Base-by-base conservation (phyloP, 1,284 basidiomycete species). In the Grifola frondosa region DNA sequence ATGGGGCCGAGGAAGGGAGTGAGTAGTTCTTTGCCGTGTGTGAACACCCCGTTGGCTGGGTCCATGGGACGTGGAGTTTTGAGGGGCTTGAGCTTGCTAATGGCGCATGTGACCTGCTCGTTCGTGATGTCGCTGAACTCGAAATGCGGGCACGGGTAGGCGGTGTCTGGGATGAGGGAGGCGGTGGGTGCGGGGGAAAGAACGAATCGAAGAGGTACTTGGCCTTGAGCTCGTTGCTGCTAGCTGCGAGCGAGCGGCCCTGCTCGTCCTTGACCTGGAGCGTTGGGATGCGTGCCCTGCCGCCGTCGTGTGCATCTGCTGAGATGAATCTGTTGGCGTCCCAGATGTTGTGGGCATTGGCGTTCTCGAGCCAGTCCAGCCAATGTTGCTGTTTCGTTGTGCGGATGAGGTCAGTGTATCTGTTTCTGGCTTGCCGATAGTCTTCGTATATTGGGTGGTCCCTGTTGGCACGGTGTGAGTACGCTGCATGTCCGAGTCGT, bases 21-120 rank as follows among this genome's bases (percentile, higher is more conserved):
- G 0, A 74, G 46, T 0, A 59, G 12, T 13, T 62, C 51, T 1
- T 34, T 30, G 26, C 51, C 59, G 4, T 64, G 23, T 13, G 42
- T 61, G 25, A 65, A 51, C 2, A 70, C 64, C 4, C 54, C 48
- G 42, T 73, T 74, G 1, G 66, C 59, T 2, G 68, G 57, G 0
- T 59, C 57, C 21, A 66, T 64, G 0, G 62, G 60, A 0, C 66
- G 62, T 0, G 65, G 53, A 0, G 66, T 70, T 38, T 74, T 74
- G 54, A 58, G 62, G 0, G 63, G 62, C 9, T 46, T 46, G 0
- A 61, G 52, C 1, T 49, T 40, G 8, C 9, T 21, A 1, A 56
- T 39, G 4, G 46, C 44, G 0, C 22, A 17, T 9, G 6, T n/a
- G 13, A 73, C 44, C 17, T 60, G 47, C 10, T 44, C 33, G 9